These are phyloP conservation scores for Penicillium desertorum DNA, from an alignment of 495 filamentous ascomycete genomes.

Conservation along the genomic window DNA sequence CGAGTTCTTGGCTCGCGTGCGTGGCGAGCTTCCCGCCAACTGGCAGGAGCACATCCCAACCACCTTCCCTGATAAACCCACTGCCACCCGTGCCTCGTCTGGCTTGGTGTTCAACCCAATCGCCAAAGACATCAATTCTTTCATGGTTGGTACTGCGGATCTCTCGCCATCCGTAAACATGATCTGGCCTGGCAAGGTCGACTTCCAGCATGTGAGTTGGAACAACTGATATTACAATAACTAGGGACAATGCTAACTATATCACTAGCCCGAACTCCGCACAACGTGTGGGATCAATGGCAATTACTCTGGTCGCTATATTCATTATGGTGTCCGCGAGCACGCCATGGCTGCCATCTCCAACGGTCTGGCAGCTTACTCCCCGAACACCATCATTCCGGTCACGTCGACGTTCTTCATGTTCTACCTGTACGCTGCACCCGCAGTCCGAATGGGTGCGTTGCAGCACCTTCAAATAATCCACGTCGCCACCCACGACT, in stretches of 20 bases:
- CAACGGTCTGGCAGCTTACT: slow-evolving; percentile 55
- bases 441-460: slow-evolving; percentile 60
- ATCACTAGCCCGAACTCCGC: slow-evolving; percentile 38
- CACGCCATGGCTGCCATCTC: slow-evolving; percentile 55
- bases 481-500: slow-evolving; percentile 61
- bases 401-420: slow-evolving; percentile 59
- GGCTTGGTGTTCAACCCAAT: slow-evolving; percentile 54
- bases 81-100: slow-evolving; percentile 49
- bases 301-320: slow-evolving; percentile 52
- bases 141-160: slow-evolving; percentile 62
- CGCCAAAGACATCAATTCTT: slow-evolving; percentile 42
- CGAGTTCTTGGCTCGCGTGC: slow-evolving; percentile 48
- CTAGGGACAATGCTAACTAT: background rate
- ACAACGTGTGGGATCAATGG: slow-evolving; percentile 50
- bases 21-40: slow-evolving; percentile 46
- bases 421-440: slow-evolving; percentile 62
- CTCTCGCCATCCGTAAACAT: slow-evolving; percentile 58
- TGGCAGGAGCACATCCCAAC: slow-evolving; percentile 47
- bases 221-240: background rate
- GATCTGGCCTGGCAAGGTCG: slow-evolving; percentile 53
- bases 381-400: slow-evolving; percentile 50
- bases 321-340: slow-evolving; percentile 55
- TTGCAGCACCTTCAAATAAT: slow-evolving; percentile 56
- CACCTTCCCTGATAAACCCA: slow-evolving; percentile 47
- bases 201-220: slow-evolving; percentile 52